Base-by-base conservation (phyloP, 192 early-diverging fungal species). In the Pilobolus umbonatus region DNA sequence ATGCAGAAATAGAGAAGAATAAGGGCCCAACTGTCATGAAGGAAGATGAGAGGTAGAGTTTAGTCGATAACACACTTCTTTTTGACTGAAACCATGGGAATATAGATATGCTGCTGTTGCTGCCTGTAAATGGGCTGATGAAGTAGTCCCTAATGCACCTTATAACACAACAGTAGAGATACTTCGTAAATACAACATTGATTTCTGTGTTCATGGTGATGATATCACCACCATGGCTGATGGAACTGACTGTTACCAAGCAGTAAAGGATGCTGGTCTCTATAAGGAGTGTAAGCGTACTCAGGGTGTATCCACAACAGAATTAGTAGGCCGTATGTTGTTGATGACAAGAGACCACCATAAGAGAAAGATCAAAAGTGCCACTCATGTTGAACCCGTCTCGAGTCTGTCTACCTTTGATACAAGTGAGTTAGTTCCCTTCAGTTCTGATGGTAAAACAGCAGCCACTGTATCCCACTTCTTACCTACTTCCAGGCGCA, bases 11-110 rank as follows among this genome's bases (percentile, higher is more conserved):
- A 55, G 84, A 89, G 57, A 78, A 82, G 52, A 87, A 98, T 82
- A 98, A 98, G 69, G 95, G 95, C 8, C 95, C 95, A 29, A 94
- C 93, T 31, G 94, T 98, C 40, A 94, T 94, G 93, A 89, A 87
- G 62, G 92, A 98, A 72, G 81, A 92, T 22, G 95, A 98, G 76
- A 79, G 95, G 82, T 89, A 75, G 60, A 42, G 24, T 4, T 0
- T 22, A n/a, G n/a, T n/a, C n/a, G n/a, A 52, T 31, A 35, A 22
- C 0, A 36, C 0, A 17, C 21, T 28, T 17, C 36, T 4, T 35
- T 10, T 5, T 9, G 8, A 21, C 32, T 22, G 10, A 2, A 26
- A 5, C 30, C 30, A 95, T 60, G 88, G 88, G n/a, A 86, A 85
- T 7, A 93, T 94, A 43, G 88, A 66, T 95, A 95, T 68, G 93